These are phyloP conservation scores for Iberis pinnata DNA, from an alignment of 345 rosid genomes.

Conservation along the genomic window DNA sequence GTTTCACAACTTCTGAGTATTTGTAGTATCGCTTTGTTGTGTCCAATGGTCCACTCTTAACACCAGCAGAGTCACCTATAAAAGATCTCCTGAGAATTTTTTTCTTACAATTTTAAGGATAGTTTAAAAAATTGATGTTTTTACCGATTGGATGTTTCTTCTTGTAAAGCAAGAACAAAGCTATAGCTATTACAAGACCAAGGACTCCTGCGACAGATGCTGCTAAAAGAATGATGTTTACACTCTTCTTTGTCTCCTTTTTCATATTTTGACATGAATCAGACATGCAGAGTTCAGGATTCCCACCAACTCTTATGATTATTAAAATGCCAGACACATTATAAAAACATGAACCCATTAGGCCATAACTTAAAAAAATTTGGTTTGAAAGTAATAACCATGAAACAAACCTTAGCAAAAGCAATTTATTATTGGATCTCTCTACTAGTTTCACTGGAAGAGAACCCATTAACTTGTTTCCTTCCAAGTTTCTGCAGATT, in stretches of 20 bases:
- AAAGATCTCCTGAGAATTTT: neutral
- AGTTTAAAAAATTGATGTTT: neutral
- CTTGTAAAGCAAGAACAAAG: slow-evolving; percentile 20
- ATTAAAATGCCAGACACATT: slow-evolving; percentile 1
- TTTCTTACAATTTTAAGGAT: neutral
- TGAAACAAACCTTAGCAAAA: slow-evolving; percentile 33
- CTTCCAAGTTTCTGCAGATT: slow-evolving; percentile 34
- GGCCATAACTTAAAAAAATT: too few species aligned
- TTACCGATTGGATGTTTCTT: slow-evolving; percentile 26
- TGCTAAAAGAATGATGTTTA: slow-evolving; percentile 27
- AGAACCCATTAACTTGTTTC: slow-evolving; percentile 35
- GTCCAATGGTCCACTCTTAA: slow-evolving; percentile 5
- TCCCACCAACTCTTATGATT: slow-evolving; percentile 20
- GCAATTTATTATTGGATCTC: slow-evolving; percentile 21
- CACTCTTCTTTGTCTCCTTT: slow-evolving; percentile 10
- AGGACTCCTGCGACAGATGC: slow-evolving; percentile 28
- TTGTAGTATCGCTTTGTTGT: slow-evolving; percentile 27
- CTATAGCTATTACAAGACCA: slow-evolving; percentile 20
- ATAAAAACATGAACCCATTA: neutral
- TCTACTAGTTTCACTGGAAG: slow-evolving; percentile 36
- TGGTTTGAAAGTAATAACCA: neutral
- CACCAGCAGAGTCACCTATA: slow-evolving; percentile 2
- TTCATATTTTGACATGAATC: slow-evolving; percentile 14
- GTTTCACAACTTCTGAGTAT: slow-evolving; percentile 27
- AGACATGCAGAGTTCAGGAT: slow-evolving; percentile 29